Evolutionary conservation across 495 filamentous ascomycete species (phyloP).

Genomic region (Hyphodiscus hymeniophilus): DNA sequence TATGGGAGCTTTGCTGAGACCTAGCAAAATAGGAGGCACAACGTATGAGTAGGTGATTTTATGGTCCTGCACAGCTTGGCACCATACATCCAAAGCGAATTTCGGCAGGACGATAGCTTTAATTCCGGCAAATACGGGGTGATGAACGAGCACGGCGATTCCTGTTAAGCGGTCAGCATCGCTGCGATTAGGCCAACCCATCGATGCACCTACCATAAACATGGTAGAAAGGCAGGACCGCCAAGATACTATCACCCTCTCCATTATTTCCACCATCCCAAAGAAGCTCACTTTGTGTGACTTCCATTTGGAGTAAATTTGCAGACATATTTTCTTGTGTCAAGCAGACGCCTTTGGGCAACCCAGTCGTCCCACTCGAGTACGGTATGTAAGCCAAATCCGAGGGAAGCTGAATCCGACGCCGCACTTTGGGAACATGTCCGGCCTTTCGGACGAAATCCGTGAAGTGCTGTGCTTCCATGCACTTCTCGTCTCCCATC

Average conservation of each 20-base stretch:
- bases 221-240: constrained; percentile 73
- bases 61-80: constrained; percentile 63
- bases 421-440: not conserved
- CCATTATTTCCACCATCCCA: constrained; percentile 1
- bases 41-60: constrained; percentile 69
- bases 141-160: constrained; percentile 39
- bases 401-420: constrained; percentile 19
- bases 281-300: constrained; percentile 24
- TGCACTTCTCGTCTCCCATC: constrained; percentile 62
- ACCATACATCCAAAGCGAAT: constrained; percentile 76
- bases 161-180: too few relatives aligned
- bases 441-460: constrained; percentile 43
- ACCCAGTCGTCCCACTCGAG: constrained; percentile 69
- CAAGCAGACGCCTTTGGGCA: constrained; percentile 79
- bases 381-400: constrained; percentile 45
- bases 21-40: constrained; percentile 77
- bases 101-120: constrained; percentile 64
- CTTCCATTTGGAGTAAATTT: constrained; percentile 51
- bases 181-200: too few relatives aligned
- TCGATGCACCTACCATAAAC: constrained; percentile 39
- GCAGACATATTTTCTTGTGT: constrained; percentile 64
- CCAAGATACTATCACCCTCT: constrained; percentile 24
- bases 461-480: constrained; percentile 59
- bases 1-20: constrained; percentile 66
- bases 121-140: constrained; percentile 53